Evolutionary conservation across 371 early-diverging fungal species (phyloP).

Genomic region (Chytridiales sp.): DNA sequence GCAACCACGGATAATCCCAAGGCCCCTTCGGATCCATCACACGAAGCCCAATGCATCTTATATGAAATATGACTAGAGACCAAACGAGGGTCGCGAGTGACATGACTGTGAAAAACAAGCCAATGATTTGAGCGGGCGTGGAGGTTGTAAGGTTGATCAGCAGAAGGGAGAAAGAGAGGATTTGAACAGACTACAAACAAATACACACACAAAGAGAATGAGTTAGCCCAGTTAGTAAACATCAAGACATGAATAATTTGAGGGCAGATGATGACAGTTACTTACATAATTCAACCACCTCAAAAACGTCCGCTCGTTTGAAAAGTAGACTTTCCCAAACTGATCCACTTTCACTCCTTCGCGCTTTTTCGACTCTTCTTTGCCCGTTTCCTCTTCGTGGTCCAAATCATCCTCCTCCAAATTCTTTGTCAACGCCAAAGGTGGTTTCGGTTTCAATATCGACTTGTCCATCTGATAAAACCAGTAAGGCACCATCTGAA

Average conservation of each 20-base stretch:
- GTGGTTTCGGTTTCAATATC: conserved; percentile 28
- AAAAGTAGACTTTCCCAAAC: conserved; percentile 88
- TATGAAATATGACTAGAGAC: too few species aligned
- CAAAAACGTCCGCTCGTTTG: conserved; percentile 97
- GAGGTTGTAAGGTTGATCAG: conserved; percentile 24
- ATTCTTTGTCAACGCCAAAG: conserved; percentile 12
- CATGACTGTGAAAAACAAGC: too few species aligned
- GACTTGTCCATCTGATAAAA: conserved; percentile 40
- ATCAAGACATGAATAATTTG: not conserved
- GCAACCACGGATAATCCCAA: too few species aligned
- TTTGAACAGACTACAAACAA: not conserved
- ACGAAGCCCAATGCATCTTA: too few species aligned
- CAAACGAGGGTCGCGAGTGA: too few species aligned
- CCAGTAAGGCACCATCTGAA: conserved; percentile 96
- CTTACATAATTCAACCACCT: conserved; percentile 52
- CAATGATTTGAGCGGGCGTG: too few species aligned
- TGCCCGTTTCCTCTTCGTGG: conserved; percentile 19
- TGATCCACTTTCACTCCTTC: conserved; percentile 35
- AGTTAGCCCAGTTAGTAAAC: not conserved
- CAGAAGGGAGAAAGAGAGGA: conserved; percentile 11
- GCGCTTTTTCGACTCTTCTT: conserved; percentile 6
- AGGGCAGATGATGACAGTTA: not conserved
- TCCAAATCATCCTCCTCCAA: conserved; percentile 17
- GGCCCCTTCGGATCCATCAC: too few species aligned
- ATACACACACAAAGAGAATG: not conserved